A percentile compares a stretch with the other conserved stretches of the same genome.
Conservation (phyloP, 305 asterid genomes). For the Rubia peregrina region DNA sequence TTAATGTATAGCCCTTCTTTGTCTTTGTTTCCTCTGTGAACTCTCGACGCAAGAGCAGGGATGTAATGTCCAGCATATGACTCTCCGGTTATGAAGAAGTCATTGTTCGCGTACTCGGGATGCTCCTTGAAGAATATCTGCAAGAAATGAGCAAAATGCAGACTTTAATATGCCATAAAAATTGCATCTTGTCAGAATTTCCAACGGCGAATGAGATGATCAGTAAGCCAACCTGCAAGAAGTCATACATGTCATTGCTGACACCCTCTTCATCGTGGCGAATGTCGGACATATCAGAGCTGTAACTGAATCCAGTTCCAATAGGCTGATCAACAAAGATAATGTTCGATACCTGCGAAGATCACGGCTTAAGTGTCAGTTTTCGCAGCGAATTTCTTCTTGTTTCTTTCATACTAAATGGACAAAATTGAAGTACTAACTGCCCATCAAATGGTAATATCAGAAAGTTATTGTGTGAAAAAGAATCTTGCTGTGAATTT, state of each 20-base stretch:
- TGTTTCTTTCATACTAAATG: background rate
- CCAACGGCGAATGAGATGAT: background rate
- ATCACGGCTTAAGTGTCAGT: background rate
- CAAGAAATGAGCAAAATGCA: background rate
- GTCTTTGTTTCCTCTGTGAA: constrained; percentile 7
- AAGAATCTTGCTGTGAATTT: background rate
- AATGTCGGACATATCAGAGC: constrained; percentile 6
- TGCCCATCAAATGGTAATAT: background rate
- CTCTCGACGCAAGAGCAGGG: constrained; percentile 10
- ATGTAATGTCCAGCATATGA: constrained; percentile 13
- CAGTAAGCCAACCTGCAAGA: constrained; percentile 12
- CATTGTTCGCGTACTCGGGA: constrained; percentile 2
- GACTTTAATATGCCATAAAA: background rate
- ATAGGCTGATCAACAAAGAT: constrained; percentile 10
- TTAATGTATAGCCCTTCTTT: constrained; percentile 3
- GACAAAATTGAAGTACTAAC: constrained; percentile 1
- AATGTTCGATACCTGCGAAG: constrained; percentile 7
- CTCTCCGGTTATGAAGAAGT: constrained; percentile 10
- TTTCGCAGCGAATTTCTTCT: background rate
- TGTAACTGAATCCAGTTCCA: constrained; percentile 12
- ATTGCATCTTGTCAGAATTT: background rate
- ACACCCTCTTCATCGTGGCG: constrained; percentile 6
- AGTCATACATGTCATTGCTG: constrained; percentile 13
- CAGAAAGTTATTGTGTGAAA: background rate
- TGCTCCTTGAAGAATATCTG: constrained; percentile 5